Evolutionary conservation across 345 rosid species (phyloP).

Genomic region (Bruguiera gymnorhiza): DNA sequence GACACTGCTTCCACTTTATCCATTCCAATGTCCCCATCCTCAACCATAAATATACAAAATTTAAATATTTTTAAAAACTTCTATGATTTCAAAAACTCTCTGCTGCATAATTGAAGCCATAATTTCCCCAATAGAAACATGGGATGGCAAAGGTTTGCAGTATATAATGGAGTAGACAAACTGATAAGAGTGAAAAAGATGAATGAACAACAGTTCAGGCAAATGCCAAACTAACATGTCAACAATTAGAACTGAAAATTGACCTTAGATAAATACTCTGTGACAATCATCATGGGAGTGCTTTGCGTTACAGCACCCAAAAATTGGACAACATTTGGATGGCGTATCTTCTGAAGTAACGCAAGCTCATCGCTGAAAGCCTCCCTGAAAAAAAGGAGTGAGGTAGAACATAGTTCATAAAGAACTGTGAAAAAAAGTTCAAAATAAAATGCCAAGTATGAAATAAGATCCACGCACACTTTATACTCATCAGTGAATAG

Average conservation of each 20-base stretch:
- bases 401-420: neutral
- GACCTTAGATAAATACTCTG: constrained; percentile 85
- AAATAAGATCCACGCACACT: constrained; percentile 56
- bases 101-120: no score
- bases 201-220: no score
- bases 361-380: constrained; percentile 91
- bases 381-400: constrained; percentile 38
- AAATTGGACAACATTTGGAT: constrained; percentile 97
- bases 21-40: no score
- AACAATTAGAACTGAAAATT: neutral
- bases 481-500: constrained; percentile 65
- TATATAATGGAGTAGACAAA: no score
- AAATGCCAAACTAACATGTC: no score
- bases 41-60: no score
- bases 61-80: no score
- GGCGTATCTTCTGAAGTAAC: constrained; percentile 85
- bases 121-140: no score
- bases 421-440: neutral
- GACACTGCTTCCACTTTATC: no score
- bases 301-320: constrained; percentile 96
- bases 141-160: no score
- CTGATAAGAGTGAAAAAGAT: no score
- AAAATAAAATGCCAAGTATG: neutral
- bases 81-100: no score
- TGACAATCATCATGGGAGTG: constrained; percentile 98